These are phyloP conservation scores for Trichoderma parareesei DNA, from an alignment of 495 filamentous ascomycete genomes.

Conservation along the genomic window DNA sequence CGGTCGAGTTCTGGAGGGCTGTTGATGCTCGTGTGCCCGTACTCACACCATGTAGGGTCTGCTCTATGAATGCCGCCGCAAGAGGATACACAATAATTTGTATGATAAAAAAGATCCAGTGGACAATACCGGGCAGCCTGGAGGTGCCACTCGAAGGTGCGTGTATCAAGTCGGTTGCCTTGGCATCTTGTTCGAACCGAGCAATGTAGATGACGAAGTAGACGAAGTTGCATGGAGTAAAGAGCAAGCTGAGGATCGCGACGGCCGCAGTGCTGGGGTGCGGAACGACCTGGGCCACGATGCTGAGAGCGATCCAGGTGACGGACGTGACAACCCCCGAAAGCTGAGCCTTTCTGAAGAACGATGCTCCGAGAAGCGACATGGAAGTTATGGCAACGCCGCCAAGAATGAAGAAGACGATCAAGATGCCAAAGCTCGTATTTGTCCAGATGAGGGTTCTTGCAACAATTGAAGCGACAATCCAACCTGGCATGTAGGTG, in stretches of 20 bases:
- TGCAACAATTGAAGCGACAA: constrained; percentile 37
- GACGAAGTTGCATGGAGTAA: constrained; percentile 60
- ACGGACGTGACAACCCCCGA: constrained; percentile 52
- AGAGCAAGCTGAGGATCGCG: constrained; percentile 49
- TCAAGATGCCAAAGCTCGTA: constrained; percentile 42
- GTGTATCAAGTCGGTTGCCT: constrained; percentile 40
- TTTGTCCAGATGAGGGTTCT: constrained; percentile 42
- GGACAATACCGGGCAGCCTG: constrained; percentile 44
- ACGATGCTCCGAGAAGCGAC: constrained; percentile 51
- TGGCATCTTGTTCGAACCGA: constrained; percentile 44
- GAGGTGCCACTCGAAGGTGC: constrained; percentile 41
- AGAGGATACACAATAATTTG: constrained; percentile 58
- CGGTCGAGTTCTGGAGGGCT: constrained; percentile 6
- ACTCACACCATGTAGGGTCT: constrained; percentile 53
- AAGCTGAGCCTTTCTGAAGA: constrained; percentile 60
- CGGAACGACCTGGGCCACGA: constrained; percentile 45
- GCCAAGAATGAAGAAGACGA: constrained; percentile 47
- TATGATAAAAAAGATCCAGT: constrained; percentile 51
- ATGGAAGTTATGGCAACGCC: constrained; percentile 51
- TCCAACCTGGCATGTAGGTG: constrained; percentile 50
- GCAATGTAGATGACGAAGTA: constrained; percentile 53
- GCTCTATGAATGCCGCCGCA: constrained; percentile 54
- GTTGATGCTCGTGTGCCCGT: constrained; percentile 38
- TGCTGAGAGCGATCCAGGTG: constrained; percentile 46
- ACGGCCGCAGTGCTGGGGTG: constrained; percentile 37